These are phyloP conservation scores for Starmerella sp. DNA, from an alignment of 805 yeast species.

Conservation along the genomic window DNA sequence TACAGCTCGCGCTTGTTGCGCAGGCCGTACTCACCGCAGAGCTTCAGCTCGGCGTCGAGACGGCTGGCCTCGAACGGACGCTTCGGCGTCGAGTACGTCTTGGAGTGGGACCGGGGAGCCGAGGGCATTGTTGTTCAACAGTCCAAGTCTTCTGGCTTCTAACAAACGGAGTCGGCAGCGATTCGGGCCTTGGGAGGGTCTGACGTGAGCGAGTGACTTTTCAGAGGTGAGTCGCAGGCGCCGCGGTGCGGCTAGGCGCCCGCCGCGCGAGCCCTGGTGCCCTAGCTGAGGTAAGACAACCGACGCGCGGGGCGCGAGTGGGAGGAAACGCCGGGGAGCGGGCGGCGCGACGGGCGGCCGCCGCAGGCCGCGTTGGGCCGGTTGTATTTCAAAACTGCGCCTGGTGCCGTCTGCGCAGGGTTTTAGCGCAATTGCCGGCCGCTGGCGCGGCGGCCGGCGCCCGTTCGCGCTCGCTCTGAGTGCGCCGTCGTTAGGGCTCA, in stretches of 20 bases:
- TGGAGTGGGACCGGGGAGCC: conserved; percentile 92
- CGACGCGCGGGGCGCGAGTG: too few relatives aligned
- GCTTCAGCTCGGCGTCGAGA: conserved; percentile 97
- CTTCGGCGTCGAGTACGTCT: conserved; percentile 99
- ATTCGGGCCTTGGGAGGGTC: background rate
- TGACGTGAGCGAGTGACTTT: conserved; percentile 12
- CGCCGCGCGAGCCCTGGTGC: background rate
- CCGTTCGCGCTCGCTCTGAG: background rate
- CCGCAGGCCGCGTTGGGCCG: background rate
- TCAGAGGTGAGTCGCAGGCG: conserved; percentile 1
- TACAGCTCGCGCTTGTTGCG: conserved; percentile 99
- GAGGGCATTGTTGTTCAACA: conserved; percentile 24
- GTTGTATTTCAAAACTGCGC: too few relatives aligned
- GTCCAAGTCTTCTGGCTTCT: conserved; percentile 8
- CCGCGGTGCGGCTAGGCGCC: background rate
- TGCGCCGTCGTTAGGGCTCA: background rate
- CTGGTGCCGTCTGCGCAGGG: too few relatives aligned
- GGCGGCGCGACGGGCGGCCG: background rate
- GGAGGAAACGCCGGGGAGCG: too few relatives aligned
- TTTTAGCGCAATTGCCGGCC: too few relatives aligned
- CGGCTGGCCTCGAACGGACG: conserved; percentile 99
- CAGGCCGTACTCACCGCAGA: conserved; percentile 99
- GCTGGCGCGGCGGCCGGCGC: too few relatives aligned
- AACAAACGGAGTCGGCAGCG: background rate
- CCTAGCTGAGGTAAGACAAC: background rate